phyloP scores from a whole-genome alignment of 257 asterid species.

The Vinca minor region DNA sequence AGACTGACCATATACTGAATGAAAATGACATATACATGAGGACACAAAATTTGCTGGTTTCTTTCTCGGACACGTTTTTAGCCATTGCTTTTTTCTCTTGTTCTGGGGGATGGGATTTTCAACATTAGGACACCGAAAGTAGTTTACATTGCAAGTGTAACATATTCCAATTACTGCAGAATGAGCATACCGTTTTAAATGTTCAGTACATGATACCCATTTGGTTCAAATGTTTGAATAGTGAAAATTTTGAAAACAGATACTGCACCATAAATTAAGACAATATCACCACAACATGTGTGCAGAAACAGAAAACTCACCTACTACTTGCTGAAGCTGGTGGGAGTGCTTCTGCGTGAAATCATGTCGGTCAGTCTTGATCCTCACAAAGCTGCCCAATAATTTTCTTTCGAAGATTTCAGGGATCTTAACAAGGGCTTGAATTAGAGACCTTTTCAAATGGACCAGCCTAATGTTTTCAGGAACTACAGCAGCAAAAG shows the following conservation, averaged over 20 bases:
- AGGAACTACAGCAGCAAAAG: constrained; percentile 66
- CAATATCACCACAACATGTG: constrained; percentile 2
- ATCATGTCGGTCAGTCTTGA: constrained; percentile 72
- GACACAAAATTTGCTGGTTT: neutral
- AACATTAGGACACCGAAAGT: neutral
- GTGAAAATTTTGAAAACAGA: neutral
- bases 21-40: neutral
- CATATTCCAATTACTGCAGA: neutral
- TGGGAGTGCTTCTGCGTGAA: constrained; percentile 55
- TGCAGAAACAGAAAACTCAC: constrained; percentile 28
- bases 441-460: constrained; percentile 55
- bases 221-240: neutral
- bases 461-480: constrained; percentile 70
- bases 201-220: neutral
- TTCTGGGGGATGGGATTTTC: neutral
- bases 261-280: neutral
- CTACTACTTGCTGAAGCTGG: constrained; percentile 82
- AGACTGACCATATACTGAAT: neutral
- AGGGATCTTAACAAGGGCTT: constrained; percentile 52
- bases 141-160: neutral
- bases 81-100: neutral
- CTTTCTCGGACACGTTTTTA: neutral
- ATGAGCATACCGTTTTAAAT: neutral
- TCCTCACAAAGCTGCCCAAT: constrained; percentile 79
- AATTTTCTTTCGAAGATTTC: constrained; percentile 50